These are phyloP conservation scores for Verruconis gallopava DNA, from an alignment of 2,329 filamentous ascomycete genomes.

Conservation along the genomic window DNA sequence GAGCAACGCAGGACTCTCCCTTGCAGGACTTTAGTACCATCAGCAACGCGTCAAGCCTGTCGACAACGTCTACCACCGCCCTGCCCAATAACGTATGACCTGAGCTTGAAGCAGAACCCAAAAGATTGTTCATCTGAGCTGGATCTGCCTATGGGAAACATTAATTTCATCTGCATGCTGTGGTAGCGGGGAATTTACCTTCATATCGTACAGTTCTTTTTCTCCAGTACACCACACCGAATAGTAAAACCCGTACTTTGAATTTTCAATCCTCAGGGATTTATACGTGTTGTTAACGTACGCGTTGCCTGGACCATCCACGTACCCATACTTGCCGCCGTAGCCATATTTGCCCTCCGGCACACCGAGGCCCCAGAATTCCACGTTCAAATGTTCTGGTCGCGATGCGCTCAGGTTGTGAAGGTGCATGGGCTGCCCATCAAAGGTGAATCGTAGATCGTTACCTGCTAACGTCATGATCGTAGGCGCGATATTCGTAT, in stretches of 20 bases:
- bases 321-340: not conserved
- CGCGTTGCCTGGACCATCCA: not conserved
- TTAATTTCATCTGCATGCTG: not conserved
- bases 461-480: slow-evolving; percentile 22
- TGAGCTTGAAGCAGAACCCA: not conserved
- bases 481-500: slow-evolving; percentile 28
- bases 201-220: slow-evolving; percentile 7
- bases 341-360: slow-evolving; percentile 7
- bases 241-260: slow-evolving; percentile 4
- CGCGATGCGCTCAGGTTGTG: slow-evolving; percentile 13
- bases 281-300: slow-evolving; percentile 9
- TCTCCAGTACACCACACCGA: slow-evolving; percentile 8
- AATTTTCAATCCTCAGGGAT: not conserved
- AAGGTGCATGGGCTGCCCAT: slow-evolving; percentile 23
- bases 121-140: not conserved
- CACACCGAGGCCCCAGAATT: slow-evolving; percentile 24
- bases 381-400: slow-evolving; percentile 28
- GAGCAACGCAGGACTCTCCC: slow-evolving; percentile 16
- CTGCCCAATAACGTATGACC: not conserved
- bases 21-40: slow-evolving; percentile 23
- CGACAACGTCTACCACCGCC: slow-evolving; percentile 2
- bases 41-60: slow-evolving; percentile 20
- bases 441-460: slow-evolving; percentile 19
- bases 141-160: not conserved
- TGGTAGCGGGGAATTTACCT: not conserved